phyloP scores from a whole-genome alignment of 2,329 filamentous ascomycete genomes.

The Neonectria punicea region DNA sequence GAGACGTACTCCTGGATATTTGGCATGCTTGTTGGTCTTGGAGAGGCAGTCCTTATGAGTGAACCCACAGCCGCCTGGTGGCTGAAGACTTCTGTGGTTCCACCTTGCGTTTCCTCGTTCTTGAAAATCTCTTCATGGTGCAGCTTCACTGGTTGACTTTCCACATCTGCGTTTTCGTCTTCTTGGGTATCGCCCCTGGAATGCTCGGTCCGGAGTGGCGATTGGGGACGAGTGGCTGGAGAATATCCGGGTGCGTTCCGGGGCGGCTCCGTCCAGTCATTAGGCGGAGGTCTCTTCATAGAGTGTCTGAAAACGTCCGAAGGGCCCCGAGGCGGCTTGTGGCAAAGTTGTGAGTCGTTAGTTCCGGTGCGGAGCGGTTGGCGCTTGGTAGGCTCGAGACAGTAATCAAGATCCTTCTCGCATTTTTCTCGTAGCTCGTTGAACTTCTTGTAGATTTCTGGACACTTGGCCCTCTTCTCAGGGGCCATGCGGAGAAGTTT shows the following conservation, averaged over 20 bases:
- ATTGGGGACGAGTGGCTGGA: background rate
- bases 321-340: background rate
- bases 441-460: background rate
- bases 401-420: background rate
- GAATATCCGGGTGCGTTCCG: no score
- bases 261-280: no score
- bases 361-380: background rate
- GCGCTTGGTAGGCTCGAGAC: background rate
- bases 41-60: background rate
- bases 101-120: background rate
- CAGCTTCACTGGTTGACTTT: background rate
- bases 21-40: no score
- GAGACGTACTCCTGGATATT: background rate
- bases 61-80: background rate
- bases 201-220: background rate
- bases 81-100: background rate
- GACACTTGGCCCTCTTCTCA: background rate
- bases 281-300: background rate
- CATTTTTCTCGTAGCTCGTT: background rate
- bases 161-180: background rate
- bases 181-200: background rate
- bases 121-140: background rate
- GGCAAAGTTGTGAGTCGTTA: background rate
- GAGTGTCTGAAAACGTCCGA: background rate
- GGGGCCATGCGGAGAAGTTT: background rate